Evolutionary conservation across 495 filamentous ascomycete species (phyloP), one percentile per base, ranked within the genome.

Genomic region (Penicillium cosmopolitanum): DNA sequence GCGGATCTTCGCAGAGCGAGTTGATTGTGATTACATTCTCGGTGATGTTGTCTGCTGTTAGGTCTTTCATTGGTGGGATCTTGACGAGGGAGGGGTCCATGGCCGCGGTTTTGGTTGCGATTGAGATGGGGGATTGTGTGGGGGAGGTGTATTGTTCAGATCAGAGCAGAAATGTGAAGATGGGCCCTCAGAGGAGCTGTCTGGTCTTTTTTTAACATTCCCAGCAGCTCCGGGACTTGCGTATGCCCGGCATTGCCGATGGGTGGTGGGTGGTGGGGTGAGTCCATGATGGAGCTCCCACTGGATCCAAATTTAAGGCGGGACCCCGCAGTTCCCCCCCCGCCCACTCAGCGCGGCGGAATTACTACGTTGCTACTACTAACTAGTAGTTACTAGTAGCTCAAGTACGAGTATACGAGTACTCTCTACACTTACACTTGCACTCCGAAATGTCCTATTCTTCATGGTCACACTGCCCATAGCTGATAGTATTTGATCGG

Each of bases 31-130:
- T 81, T 21, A 86, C 85, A 67, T 93, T 93, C 35, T 86, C 82
- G 58, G 91, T 94, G 77, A 95, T 93, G 73, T 93, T 93, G 64
- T 93, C 90, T 62, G 85, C 85, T 12, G 87, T 93, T 34, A 92
- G 79, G 74, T 93, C 82, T 66, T 87, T 88, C 75, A 91, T 82
- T 1, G 82, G 79, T 42, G 83, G 84, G 64, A 84, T 77, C 18
- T 76, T 79, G 53, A 80, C 73, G 51, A 80, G 61, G 6, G 76
- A 77, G 56, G 81, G 80, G 57, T 85, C 78, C 84, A 86, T 86
- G 44, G 31, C 68, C 46, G 8, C 25, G 19, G 50, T 16, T 19
- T 12, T 51, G 15, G 2, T 38, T 38, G 36, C 11, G 36, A 38
- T 38, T 38, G 15, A 10, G 15, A 38, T 38, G 28, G 6, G 2